A percentile compares a stretch with the other conserved stretches of the same genome.
These are phyloP conservation scores for Apodospora peruviana DNA, from an alignment of 495 filamentous ascomycete genomes.

Conservation along the genomic window DNA sequence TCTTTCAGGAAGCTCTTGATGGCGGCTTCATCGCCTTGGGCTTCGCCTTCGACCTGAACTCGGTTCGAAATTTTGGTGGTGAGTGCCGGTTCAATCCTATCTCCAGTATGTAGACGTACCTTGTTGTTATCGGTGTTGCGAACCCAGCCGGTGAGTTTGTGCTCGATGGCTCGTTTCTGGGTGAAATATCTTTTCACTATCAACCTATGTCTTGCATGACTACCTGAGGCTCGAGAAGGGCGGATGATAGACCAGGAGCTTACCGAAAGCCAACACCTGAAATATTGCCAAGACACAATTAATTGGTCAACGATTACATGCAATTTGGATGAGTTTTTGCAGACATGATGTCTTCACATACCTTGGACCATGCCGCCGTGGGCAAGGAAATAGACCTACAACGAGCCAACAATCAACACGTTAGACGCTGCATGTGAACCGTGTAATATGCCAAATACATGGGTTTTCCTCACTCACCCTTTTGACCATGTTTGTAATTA, in stretches of 20 bases:
- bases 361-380: constrained; percentile 51
- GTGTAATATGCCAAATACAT: not conserved
- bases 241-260: not conserved
- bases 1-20: constrained; percentile 68
- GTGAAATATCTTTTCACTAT: constrained; percentile 56
- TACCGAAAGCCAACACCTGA: constrained; percentile 18
- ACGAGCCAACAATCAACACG: not conserved
- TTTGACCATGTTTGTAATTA: not conserved
- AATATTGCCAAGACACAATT: not conserved
- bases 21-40: constrained; percentile 62
- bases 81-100: not conserved
- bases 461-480: not conserved
- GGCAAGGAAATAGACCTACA: constrained; percentile 49
- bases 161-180: constrained; percentile 56
- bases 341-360: constrained; percentile 13
- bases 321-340: not conserved
- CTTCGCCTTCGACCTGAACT: constrained; percentile 79
- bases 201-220: not conserved
- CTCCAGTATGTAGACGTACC: constrained; percentile 47
- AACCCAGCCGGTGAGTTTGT: constrained; percentile 72
- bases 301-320: not conserved
- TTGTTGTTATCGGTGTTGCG: constrained; percentile 69
- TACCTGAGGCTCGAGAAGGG: not conserved
- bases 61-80: not conserved
- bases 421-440: not conserved